Evolutionary conservation across 2,329 filamentous ascomycete species (phyloP).

Genomic region (Cercospora sesami): DNA sequence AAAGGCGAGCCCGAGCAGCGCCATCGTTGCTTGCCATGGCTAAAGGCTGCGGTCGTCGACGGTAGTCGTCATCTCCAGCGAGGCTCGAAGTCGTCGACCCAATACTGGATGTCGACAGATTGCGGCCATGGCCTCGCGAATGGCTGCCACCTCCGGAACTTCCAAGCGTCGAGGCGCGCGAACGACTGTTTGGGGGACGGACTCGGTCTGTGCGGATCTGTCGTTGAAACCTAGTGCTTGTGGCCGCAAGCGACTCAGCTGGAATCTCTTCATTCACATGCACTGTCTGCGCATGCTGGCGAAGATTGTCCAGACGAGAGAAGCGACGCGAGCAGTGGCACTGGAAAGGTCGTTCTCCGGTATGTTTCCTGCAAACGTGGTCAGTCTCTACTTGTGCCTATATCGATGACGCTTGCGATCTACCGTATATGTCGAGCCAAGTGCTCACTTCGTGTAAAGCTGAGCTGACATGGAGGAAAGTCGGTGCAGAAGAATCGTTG

Average conservation of each 20-base stretch:
- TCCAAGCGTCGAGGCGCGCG: conserved; percentile 74
- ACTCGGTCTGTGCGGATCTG: conserved; percentile 87
- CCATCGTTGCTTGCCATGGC: conserved; percentile 73
- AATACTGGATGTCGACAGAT: conserved; percentile 86
- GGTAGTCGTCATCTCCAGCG: conserved; percentile 63
- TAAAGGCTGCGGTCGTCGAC: conserved; percentile 75
- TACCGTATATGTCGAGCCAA: conserved; percentile 90
- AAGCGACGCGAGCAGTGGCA: conserved; percentile 94
- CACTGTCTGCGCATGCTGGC: conserved; percentile 96
- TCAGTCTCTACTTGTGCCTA: conserved; percentile 30
- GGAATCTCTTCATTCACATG: conserved; percentile 98
- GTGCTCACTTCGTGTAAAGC: conserved; percentile 95
- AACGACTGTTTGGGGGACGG: conserved; percentile 68
- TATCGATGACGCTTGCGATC: conserved; percentile 30
- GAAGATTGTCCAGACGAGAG: conserved; percentile 88
- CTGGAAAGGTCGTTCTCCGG: conserved; percentile 92
- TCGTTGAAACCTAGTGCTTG: conserved; percentile 85
- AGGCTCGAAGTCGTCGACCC: conserved; percentile 71
- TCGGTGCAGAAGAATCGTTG: conserved; percentile 96
- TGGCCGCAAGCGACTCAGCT: conserved; percentile 86
- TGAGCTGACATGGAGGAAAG: conserved; percentile 88
- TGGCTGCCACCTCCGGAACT: conserved; percentile 64
- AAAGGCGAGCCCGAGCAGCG: conserved; percentile 59
- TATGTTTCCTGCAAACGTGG: conserved; percentile 72
- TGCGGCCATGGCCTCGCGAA: conserved; percentile 75